Evolutionary conservation across 2,329 filamentous ascomycete species (phyloP), one percentile per base, ranked within the genome.

Genomic region (Nothopassalora personata): DNA sequence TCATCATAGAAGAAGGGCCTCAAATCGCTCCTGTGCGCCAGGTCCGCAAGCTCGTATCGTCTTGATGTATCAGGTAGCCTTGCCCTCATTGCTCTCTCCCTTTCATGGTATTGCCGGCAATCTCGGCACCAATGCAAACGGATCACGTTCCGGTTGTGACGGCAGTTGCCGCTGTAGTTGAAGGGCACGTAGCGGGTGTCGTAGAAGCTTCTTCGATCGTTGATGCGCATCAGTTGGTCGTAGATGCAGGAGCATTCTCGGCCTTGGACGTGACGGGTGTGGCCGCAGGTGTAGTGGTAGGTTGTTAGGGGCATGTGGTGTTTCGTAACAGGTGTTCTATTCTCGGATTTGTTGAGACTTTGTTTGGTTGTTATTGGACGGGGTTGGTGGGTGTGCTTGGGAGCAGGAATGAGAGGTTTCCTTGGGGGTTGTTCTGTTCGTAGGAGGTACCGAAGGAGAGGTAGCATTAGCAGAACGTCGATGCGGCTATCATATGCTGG

Each of bases 271-370:
- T 60, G 55, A 23, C 60, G 63, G 33, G 54, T 51, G 58, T 67
- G 65, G 49, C 63, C 65, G 58, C 66, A 68, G 53, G 59, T 57
- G 62, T 68, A 66, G 57, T 56, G 50, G 62, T 64, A 66, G 45
- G 57, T 64, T 30, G 60, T 66, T 15, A 67, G 59, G 15, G 65
- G 66, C 65, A 67, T 68, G 30, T 18, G 48, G 53, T 27, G 56
- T 34, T 43, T 43, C 9, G 28, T 30, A 18, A 15, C 7, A 6
- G 8, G 39, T 15, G n/a, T 36, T 30, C 11, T 19, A 10, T 48
- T 48, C 10, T 49, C 39, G 23, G 3, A 23, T 23, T 23, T 43
- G 39, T 15, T 43, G 9, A n/a, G 15, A 15, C 39, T 43, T 31
- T 23, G 27, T 4, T 30, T 30, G 36, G 18, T 18, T 15, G 15